phyloP scores from a whole-genome alignment of 345 rosid genomes.

The Eucalyptus brandiana region DNA sequence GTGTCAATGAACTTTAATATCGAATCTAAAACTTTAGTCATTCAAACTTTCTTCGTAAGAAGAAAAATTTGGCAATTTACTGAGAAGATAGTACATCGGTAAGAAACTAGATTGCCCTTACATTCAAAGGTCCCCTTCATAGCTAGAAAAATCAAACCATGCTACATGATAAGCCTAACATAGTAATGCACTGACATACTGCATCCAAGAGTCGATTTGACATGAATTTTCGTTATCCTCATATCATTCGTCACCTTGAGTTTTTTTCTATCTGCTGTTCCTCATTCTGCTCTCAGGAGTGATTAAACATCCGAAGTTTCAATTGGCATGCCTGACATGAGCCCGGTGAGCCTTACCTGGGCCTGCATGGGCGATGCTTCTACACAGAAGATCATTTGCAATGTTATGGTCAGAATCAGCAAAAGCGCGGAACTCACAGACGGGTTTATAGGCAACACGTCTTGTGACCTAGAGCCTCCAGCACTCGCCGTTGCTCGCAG shows the following conservation, averaged over 20 bases:
- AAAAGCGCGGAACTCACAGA: not conserved
- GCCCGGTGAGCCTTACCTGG: not conserved
- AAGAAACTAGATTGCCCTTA: not conserved
- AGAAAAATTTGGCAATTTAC: not conserved
- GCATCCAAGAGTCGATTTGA: not conserved
- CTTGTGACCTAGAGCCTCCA: slow-evolving; percentile 1
- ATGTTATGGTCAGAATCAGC: not conserved
- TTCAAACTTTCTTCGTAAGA: not conserved
- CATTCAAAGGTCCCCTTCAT: not conserved
- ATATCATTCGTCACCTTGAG: not conserved
- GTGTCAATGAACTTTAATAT: not conserved
- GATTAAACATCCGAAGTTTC: not conserved
- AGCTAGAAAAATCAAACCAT: not conserved
- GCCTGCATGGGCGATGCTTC: not conserved
- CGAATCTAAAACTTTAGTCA: not conserved
- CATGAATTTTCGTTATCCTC: not conserved
- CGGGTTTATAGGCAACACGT: not conserved
- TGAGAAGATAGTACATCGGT: not conserved
- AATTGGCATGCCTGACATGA: not conserved
- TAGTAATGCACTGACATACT: not conserved
- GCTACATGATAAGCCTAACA: not conserved
- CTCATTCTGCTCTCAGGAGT: not conserved
- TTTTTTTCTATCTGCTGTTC: not conserved
- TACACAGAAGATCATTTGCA: not conserved
- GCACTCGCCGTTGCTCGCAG: not conserved